A percentile compares a stretch with the other conserved stretches of the same genome.
phyloP scores from a whole-genome alignment of 2,329 filamentous ascomycete genomes.

The Xylariaceae sp. region DNA sequence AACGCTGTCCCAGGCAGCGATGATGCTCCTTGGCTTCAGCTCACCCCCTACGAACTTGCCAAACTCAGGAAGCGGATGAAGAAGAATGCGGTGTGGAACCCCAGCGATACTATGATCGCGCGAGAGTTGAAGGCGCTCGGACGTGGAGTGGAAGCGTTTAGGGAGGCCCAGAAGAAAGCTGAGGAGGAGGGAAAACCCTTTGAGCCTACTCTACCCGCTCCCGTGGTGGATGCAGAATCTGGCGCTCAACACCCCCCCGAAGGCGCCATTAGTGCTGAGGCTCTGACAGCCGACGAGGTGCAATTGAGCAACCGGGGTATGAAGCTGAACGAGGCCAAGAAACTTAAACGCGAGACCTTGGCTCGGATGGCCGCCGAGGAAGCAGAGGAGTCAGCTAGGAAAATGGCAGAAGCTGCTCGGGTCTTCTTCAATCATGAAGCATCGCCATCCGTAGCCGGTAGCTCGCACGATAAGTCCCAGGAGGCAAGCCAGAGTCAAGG shows the following conservation, averaged over 20 bases:
- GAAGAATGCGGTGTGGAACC: conserved; percentile 86
- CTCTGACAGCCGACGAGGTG: conserved; percentile 64
- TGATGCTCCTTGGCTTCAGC: conserved; percentile 69
- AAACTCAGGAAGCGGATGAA: conserved; percentile 85
- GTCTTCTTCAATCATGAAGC: conserved; percentile 48
- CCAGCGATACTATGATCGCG: conserved; percentile 84
- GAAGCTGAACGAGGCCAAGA: conserved; percentile 80
- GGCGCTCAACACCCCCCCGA: conserved; percentile 60
- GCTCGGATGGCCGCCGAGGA: conserved; percentile 67
- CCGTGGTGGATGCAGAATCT: conserved; percentile 55
- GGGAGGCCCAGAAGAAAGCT: conserved; percentile 66
- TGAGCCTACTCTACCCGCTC: conserved; percentile 50
- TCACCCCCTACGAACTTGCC: conserved; percentile 69
- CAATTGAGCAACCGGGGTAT: conserved; percentile 74
- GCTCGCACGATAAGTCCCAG: conserved; percentile 40
- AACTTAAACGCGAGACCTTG: conserved; percentile 70
- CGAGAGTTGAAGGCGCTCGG: conserved; percentile 75
- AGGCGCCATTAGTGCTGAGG: conserved; percentile 64
- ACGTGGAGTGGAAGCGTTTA: conserved; percentile 68
- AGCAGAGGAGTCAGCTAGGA: conserved; percentile 62
- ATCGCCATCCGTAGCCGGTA: conserved; percentile 42
- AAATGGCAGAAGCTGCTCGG: conserved; percentile 56
- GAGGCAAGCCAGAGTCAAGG: conserved; percentile 39
- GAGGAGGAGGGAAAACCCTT: conserved; percentile 70
- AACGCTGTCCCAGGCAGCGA: conserved; percentile 63